Evolutionary conservation across 179 eudicot species (phyloP).

Genomic region (Patellifolia procumbens): DNA sequence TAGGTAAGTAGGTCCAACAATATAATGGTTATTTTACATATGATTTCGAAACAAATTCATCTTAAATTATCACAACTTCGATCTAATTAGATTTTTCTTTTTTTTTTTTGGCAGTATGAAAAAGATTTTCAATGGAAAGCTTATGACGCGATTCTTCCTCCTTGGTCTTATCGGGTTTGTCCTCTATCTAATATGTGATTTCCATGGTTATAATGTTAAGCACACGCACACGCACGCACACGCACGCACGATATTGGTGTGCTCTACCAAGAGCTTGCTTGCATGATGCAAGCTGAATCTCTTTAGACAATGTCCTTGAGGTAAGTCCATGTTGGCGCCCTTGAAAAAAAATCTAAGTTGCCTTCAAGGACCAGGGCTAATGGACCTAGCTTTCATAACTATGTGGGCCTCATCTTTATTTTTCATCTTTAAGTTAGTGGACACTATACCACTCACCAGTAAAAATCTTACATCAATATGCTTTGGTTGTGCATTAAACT

Average conservation of each 20-base stretch:
- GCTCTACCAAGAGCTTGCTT: background rate
- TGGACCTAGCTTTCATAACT: background rate
- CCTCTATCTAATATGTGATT: background rate
- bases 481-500: too few species aligned
- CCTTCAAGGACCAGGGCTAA: background rate
- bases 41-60: too few species aligned
- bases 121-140: slow-evolving; percentile 40
- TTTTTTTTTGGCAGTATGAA: slow-evolving; percentile 32
- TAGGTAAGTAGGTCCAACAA: slow-evolving; percentile 35
- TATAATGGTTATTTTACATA: background rate
- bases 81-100: background rate
- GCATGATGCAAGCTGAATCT: slow-evolving; percentile 17
- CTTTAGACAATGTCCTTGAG: background rate
- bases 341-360: background rate
- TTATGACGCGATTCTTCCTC: slow-evolving; percentile 50
- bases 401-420: background rate
- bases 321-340: background rate
- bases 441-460: background rate
- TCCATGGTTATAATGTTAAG: slow-evolving; percentile 19
- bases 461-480: background rate
- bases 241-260: background rate
- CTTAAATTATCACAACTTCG: background rate
- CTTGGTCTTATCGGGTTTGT: slow-evolving; percentile 72
- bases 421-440: background rate
- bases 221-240: background rate